Evolutionary conservation across 2,329 filamentous ascomycete genomes (phyloP).

Genomic region (Cyphellophora europaea): DNA sequence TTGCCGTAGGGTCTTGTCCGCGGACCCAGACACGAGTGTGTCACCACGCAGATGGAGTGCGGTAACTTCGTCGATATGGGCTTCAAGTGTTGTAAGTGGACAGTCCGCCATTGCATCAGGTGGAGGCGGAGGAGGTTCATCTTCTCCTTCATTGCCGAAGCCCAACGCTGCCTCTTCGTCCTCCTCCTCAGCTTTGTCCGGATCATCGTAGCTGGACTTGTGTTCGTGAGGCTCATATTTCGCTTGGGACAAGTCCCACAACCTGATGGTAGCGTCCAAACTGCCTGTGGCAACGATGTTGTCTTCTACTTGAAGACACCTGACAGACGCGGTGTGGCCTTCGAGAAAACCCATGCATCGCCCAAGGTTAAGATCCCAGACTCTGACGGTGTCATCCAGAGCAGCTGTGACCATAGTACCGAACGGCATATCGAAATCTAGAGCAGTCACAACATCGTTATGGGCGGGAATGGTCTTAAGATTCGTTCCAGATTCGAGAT

Average conservation of each 20-base stretch:
- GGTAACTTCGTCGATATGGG: conserved; percentile 90
- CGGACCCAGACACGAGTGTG: conserved; percentile 86
- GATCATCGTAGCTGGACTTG: conserved; percentile 32
- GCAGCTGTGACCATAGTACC: conserved; percentile 89
- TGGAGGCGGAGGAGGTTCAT: conserved; percentile 57
- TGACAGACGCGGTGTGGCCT: conserved; percentile 88
- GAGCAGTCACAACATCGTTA: conserved; percentile 72
- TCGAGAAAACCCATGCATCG: conserved; percentile 86
- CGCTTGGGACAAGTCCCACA: conserved; percentile 90
- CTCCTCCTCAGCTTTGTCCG: conserved; percentile 37
- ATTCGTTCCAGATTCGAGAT: conserved; percentile 78
- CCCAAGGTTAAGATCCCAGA: conserved; percentile 93
- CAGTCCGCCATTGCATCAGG: conserved; percentile 80
- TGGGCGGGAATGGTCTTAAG: conserved; percentile 88
- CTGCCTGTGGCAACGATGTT: conserved; percentile 92
- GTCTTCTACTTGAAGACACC: conserved; percentile 86
- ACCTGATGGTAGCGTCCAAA: conserved; percentile 83
- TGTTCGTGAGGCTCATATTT: conserved; percentile 67
- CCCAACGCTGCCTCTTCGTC: conserved; percentile 55
- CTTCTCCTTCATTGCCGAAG: conserved; percentile 62
- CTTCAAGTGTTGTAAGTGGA: conserved; percentile 74
- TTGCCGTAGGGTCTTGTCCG: conserved; percentile 93
- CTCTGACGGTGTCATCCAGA: conserved; percentile 83
- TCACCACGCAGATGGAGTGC: conserved; percentile 84
- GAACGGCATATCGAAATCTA: conserved; percentile 97